Evolutionary conservation across 202 grass and related monocot genomes (phyloP).

Genomic region (Setaria italica): DNA sequence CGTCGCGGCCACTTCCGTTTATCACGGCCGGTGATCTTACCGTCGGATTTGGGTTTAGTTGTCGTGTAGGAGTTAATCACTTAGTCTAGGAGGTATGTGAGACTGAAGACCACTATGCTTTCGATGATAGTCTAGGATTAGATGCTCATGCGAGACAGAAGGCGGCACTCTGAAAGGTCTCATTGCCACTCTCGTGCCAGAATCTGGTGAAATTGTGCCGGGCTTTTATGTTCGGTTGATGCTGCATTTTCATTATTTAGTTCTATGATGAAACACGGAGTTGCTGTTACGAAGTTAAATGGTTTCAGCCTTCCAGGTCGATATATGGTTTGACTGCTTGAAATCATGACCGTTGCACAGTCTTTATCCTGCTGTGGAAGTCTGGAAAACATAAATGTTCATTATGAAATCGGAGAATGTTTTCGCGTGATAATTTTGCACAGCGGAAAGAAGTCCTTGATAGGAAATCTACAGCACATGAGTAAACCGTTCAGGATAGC

Average conservation of each 20-base stretch:
- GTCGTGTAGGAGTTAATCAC: background rate
- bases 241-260: background rate
- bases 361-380: background rate
- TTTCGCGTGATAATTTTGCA: background rate
- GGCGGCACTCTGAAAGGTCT: background rate
- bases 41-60: background rate
- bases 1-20: background rate
- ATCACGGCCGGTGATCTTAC: background rate
- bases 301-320: background rate
- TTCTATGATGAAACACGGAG: background rate
- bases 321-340: background rate
- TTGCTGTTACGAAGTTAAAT: background rate
- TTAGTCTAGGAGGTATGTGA: background rate
- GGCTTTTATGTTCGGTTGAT: background rate
- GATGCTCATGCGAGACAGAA: background rate
- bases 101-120: background rate
- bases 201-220: background rate
- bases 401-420: background rate
- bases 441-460: background rate
- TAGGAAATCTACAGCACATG: background rate
- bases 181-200: background rate
- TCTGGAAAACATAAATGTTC: background rate
- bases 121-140: slow-evolving; percentile 1
- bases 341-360: background rate
- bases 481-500: background rate